These are phyloP conservation scores for Afroboletus lepidellus DNA, from an alignment of 1,284 basidiomycete genomes.

Conservation along the genomic window DNA sequence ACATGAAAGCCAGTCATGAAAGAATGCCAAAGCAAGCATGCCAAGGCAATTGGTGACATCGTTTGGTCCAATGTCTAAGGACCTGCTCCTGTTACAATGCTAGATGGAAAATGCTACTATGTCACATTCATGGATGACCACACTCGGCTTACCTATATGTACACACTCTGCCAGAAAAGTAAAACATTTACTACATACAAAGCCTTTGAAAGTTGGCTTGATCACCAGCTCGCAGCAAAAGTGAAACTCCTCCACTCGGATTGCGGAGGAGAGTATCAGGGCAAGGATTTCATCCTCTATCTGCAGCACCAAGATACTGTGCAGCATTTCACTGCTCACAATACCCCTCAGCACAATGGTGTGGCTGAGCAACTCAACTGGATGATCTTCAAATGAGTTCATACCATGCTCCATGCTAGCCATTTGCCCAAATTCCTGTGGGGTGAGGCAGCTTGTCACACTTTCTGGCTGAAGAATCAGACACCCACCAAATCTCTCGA, in stretches of 20 bases:
- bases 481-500: not conserved
- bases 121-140: conserved; percentile 3
- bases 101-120: conserved; percentile 1
- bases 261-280: not conserved
- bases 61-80: not conserved
- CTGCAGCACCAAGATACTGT: not conserved
- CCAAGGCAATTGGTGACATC: not conserved
- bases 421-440: not conserved
- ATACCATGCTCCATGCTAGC: not conserved
- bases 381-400: not conserved
- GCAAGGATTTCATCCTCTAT: not conserved
- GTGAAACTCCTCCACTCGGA: not conserved
- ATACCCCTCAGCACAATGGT: conserved; percentile 2
- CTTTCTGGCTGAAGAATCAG: not conserved
- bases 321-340: not conserved
- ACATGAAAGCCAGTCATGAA: not conserved
- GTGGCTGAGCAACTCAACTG: not conserved
- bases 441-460: not conserved
- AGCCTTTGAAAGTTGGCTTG: not conserved
- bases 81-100: not conserved
- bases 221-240: not conserved
- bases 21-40: too few relatives aligned
- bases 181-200: not conserved
- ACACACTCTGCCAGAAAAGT: not conserved
- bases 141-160: not conserved